These are phyloP conservation scores for Amphibolis antarctica DNA, from an alignment of 106 monocot genomes.

Conservation along the genomic window DNA sequence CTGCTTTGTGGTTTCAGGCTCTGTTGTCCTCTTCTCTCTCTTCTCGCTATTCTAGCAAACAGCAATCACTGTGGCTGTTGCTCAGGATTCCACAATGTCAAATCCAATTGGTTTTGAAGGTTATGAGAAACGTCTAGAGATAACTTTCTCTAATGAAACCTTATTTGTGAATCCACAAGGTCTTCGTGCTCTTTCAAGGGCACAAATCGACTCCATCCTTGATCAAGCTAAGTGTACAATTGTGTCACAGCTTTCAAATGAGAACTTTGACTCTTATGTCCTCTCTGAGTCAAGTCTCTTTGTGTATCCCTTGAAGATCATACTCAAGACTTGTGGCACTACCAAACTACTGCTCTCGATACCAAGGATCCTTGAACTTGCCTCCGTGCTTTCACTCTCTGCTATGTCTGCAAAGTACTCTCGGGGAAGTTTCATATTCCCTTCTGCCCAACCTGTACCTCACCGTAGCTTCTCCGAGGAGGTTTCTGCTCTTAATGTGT, in stretches of 20 bases:
- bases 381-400: conserved; percentile 37
- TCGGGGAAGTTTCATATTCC: conserved; percentile 82
- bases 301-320: conserved; percentile 61
- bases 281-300: conserved; percentile 98
- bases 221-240: conserved; percentile 70
- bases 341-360: conserved; percentile 72
- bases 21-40: not conserved
- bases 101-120: conserved; percentile 83
- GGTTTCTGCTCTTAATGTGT: conserved; percentile 43
- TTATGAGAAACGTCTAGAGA: conserved; percentile 92
- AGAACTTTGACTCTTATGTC: conserved; percentile 86
- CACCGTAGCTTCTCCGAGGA: conserved; percentile 82
- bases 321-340: conserved; percentile 95
- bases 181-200: conserved; percentile 56
- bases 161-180: conserved; percentile 41
- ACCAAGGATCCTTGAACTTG: conserved; percentile 61
- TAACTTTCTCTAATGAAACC: conserved; percentile 56
- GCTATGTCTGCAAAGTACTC: conserved; percentile 71
- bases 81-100: conserved; percentile 3
- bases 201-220: conserved; percentile 70
- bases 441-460: conserved; percentile 68
- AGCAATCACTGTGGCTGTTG: conserved; percentile 16
- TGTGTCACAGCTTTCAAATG: conserved; percentile 76
- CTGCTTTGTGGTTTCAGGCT: conserved; percentile 20
- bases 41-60: conserved; percentile 18